These are phyloP conservation scores for Paramecium primaurelia DNA, from an alignment of 73 alveolate genomes.

Conservation along the genomic window DNA sequence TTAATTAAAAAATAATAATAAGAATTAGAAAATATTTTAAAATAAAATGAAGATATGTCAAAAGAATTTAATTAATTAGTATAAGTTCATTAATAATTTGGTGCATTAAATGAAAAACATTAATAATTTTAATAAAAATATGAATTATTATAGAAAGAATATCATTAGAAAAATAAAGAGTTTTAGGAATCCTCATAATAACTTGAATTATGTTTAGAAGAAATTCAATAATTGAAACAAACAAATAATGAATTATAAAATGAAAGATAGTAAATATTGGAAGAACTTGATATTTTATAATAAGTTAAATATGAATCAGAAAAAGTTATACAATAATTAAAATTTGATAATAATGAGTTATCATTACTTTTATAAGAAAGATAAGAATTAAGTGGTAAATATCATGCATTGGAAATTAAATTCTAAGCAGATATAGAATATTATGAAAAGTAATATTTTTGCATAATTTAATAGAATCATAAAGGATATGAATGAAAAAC, in stretches of 20 bases:
- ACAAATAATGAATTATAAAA: neutral
- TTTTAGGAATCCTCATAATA: neutral
- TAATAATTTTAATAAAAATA: neutral
- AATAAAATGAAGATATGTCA: neutral
- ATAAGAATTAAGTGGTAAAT: slow-evolving; percentile 25
- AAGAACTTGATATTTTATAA: neutral
- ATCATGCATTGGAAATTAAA: neutral
- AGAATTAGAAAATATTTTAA: neutral
- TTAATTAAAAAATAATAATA: neutral
- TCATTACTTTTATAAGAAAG: neutral
- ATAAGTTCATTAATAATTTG: slow-evolving; percentile 1
- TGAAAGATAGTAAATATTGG: slow-evolving; percentile 17
- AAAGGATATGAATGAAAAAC: neutral
- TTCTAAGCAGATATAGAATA: neutral
- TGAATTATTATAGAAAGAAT: neutral
- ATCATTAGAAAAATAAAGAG: neutral
- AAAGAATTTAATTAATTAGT: slow-evolving; percentile 7
- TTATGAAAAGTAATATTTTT: neutral
- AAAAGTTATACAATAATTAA: neutral
- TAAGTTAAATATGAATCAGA: neutral
- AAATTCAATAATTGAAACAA: neutral
- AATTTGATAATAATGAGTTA: neutral
- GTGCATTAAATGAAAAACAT: slow-evolving; percentile 19
- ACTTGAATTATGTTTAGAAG: neutral
- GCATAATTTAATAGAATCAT: neutral